These are phyloP conservation scores for Pyrrhoderma noxium DNA, from an alignment of 1,284 basidiomycete species.

Conservation along the genomic window DNA sequence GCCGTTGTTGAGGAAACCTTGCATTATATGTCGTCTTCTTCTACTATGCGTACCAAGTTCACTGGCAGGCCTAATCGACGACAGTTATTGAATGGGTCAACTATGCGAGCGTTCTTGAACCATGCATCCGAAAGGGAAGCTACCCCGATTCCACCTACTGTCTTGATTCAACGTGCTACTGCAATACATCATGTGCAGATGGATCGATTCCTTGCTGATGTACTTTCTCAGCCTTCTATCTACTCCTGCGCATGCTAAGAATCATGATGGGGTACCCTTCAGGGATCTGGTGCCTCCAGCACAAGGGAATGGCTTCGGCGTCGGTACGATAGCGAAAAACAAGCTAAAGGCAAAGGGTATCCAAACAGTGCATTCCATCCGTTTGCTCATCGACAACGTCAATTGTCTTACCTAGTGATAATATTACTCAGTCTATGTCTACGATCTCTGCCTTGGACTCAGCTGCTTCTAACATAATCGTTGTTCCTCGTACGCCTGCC, in stretches of 20 bases:
- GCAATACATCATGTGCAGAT: conserved; percentile 58
- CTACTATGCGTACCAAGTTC: conserved; percentile 9
- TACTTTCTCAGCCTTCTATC: conserved; percentile 59
- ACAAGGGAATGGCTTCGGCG: conserved; percentile 38
- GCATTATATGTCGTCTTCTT: not conserved
- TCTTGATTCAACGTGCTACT: conserved; percentile 65
- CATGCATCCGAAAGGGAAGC: conserved; percentile 28
- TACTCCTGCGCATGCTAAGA: conserved; percentile 53
- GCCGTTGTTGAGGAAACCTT: conserved; percentile 1
- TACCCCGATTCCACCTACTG: conserved; percentile 44
- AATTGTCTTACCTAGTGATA: not conserved
- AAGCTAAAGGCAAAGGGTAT: conserved; percentile 55
- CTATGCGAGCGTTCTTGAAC: conserved; percentile 11
- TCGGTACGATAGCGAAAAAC: conserved; percentile 46
- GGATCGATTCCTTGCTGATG: conserved; percentile 60
- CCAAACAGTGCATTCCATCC: conserved; percentile 13
- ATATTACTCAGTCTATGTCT: not conserved
- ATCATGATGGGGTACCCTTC: conserved; percentile 57
- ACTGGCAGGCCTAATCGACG: conserved; percentile 9
- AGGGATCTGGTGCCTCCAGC: conserved; percentile 25
- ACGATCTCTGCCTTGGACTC: conserved; percentile 4
- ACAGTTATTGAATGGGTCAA: conserved; percentile 13
- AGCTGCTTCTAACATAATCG: not conserved
- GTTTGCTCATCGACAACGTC: conserved; percentile 1
- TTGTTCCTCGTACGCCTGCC: not conserved